These are phyloP conservation scores for Trypanosomatidae sp. DNA, from an alignment of 208 protist genomes.

Conservation along the genomic window DNA sequence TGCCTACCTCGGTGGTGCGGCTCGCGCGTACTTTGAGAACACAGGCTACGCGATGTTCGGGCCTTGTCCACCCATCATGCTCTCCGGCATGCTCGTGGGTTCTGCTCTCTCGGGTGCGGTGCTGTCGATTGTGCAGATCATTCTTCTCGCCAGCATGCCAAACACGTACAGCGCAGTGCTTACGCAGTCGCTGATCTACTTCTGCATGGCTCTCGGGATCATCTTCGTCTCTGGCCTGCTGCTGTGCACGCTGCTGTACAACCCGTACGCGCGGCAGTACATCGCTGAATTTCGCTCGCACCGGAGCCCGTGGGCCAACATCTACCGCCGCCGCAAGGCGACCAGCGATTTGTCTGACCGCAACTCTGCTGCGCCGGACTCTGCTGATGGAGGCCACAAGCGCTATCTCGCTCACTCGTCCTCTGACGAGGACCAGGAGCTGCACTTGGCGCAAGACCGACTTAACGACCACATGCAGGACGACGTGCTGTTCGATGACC, in stretches of 20 bases:
- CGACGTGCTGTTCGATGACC: too few relatives aligned
- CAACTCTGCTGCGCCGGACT: too few relatives aligned
- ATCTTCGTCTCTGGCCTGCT: too few relatives aligned
- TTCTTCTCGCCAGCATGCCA: conserved; percentile 55
- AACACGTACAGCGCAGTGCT: conserved; percentile 33
- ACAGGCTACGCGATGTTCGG: conserved; percentile 91
- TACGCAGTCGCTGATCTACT: conserved; percentile 79
- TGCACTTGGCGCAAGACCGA: too few relatives aligned
- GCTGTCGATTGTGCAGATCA: conserved; percentile 70
- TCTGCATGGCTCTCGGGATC: conserved; percentile 61
- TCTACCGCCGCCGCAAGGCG: conserved; percentile 58
- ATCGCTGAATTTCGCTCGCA: conserved; percentile 73
- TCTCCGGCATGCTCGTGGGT: conserved; percentile 74
- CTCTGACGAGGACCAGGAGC: too few relatives aligned
- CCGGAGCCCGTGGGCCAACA: conserved; percentile 45
- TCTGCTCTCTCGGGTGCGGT: conserved; percentile 60
- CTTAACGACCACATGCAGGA: too few relatives aligned
- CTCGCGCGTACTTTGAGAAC: conserved; percentile 85
- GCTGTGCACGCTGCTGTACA: too few relatives aligned
- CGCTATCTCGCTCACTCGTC: too few relatives aligned
- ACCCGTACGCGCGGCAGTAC: conserved; percentile 63
- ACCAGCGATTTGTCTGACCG: too few relatives aligned
- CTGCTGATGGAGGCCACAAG: too few relatives aligned
- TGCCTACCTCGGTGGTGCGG: conserved; percentile 57
- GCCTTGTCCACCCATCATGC: conserved; percentile 65